Evolutionary conservation across 345 rosid species (phyloP).

Genomic region (Gossypium anomalum): DNA sequence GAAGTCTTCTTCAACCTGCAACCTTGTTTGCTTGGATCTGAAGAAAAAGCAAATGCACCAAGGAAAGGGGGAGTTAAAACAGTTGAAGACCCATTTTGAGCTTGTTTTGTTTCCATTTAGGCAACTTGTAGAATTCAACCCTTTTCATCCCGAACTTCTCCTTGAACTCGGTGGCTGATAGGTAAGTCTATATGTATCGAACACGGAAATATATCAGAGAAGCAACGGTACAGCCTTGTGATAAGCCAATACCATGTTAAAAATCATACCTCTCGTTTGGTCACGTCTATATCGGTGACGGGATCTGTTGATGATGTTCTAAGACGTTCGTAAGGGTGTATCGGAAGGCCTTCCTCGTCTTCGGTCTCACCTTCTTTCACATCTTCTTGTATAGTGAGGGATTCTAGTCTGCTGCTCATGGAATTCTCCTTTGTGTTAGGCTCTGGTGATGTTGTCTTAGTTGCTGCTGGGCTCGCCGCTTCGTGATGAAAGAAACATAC

Average conservation of each 20-base stretch:
- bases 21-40: conserved; percentile 25
- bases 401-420: conserved; percentile 64
- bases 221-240: background rate
- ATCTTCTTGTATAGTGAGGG: conserved; percentile 88
- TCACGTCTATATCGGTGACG: conserved; percentile 74
- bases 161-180: conserved; percentile 64
- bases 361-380: conserved; percentile 85
- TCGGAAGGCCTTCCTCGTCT: conserved; percentile 87
- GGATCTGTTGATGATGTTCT: conserved; percentile 64
- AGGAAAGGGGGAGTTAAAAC: conserved; percentile 49
- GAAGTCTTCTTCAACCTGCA: conserved; percentile 38
- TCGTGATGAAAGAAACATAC: conserved; percentile 25
- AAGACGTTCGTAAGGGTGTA: conserved; percentile 78
- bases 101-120: conserved; percentile 99
- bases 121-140: conserved; percentile 72
- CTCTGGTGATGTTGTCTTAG: conserved; percentile 42
- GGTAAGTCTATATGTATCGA: conserved; percentile 55
- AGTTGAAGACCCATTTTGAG: conserved; percentile 79
- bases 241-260: background rate
- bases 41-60: conserved; percentile 24
- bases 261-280: conserved; percentile 80
- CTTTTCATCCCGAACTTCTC: conserved; percentile 92
- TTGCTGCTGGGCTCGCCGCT: conserved; percentile 51
- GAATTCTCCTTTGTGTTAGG: conserved; percentile 55
- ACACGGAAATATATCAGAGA: conserved; percentile 3